Base-by-base conservation (phyloP, 495 filamentous ascomycete genomes). In the Cetradonia linearis region DNA sequence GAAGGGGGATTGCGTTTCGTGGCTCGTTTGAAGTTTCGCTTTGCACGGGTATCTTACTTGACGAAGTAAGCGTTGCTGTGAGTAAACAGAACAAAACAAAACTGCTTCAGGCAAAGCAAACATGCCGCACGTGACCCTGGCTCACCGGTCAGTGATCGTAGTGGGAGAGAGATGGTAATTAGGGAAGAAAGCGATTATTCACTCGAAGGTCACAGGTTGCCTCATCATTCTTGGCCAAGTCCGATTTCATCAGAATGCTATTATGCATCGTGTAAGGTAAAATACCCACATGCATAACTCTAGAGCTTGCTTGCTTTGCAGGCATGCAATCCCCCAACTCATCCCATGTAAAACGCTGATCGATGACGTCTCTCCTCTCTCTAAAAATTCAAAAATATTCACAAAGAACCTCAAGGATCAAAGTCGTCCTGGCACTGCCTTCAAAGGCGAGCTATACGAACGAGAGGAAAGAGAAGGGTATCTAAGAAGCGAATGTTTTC, bases 401-500 rank as follows among this genome's bases (percentile, higher is more conserved):
- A 59, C 57, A 52, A 27, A 16, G 48, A 59, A 37, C 10, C 38
- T 52, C 23, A 7, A 42, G n/a, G n/a, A n/a, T 60, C 36, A 40
- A 60, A n/a, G 14, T 37, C 34, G 50, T 54, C 50, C 49, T n/a
- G n/a, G n/a, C n/a, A n/a, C n/a, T 27, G 56, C 56, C 56, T 30
- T 56, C 36, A 34, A 38, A 46, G 55, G 55, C 36, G 55, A 46
- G 2, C 33, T 20, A 33, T 20, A 33, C 38, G 28, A 62, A 55
- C 47, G 27, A 50, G 38, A 38, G 37, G 25, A 56, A 60, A 64
- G 31, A 53, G 54, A 58, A 59, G 62, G 62, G 62, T 61, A 61
- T 61, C 58, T 59, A 31, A 53, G 46, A 61, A 64, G 54, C 53
- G 58, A 61, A 64, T 25, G 58, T 61, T 20, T 57, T 16, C 34